Evolutionary conservation across 2,329 filamentous ascomycete genomes (phyloP).

Genomic region (Cladosporium halotolerans): DNA sequence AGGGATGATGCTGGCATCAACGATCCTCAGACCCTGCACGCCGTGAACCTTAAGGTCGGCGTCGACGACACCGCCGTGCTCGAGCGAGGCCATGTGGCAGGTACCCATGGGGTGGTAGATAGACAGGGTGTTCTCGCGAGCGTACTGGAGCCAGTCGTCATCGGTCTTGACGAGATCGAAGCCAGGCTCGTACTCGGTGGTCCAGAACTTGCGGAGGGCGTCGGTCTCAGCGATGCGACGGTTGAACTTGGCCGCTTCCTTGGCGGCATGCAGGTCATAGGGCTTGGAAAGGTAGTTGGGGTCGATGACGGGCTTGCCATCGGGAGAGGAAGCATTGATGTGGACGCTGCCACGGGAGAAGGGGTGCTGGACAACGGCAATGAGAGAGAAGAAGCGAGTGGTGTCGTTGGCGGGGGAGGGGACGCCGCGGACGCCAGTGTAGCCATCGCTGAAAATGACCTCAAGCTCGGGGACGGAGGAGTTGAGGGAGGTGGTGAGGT

Average conservation of each 20-base stretch:
- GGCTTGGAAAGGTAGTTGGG: slow-evolving; percentile 25
- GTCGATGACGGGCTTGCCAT: slow-evolving; percentile 22
- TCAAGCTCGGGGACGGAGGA: slow-evolving; percentile 36
- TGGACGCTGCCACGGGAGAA: slow-evolving; percentile 41
- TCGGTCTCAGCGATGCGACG: slow-evolving; percentile 38
- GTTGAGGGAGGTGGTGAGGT: slow-evolving; percentile 30
- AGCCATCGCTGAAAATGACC: slow-evolving; percentile 42
- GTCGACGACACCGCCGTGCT: slow-evolving; percentile 22
- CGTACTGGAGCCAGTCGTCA: slow-evolving; percentile 19
- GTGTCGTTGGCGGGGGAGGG: slow-evolving; percentile 27
- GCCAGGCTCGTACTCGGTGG: slow-evolving; percentile 19
- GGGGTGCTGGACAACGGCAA: slow-evolving; percentile 47
- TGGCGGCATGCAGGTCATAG: slow-evolving; percentile 23
- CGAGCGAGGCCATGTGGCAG: slow-evolving; percentile 14
- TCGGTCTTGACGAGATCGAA: slow-evolving; percentile 13
- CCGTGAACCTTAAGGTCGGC: slow-evolving; percentile 22
- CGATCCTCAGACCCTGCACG: slow-evolving; percentile 21
- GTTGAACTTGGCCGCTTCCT: slow-evolving; percentile 26
- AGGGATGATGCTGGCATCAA: slow-evolving; percentile 29
- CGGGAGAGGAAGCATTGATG: slow-evolving; percentile 19
- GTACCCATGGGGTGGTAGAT: slow-evolving; percentile 21
- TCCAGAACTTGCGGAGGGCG: slow-evolving; percentile 29
- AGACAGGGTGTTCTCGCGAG: slow-evolving; percentile 19
- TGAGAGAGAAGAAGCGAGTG: slow-evolving; percentile 48
- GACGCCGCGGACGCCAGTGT: slow-evolving; percentile 38